These are phyloP conservation scores for Mucor mucedo DNA, from an alignment of 371 early-diverging fungal species.

Conservation along the genomic window DNA sequence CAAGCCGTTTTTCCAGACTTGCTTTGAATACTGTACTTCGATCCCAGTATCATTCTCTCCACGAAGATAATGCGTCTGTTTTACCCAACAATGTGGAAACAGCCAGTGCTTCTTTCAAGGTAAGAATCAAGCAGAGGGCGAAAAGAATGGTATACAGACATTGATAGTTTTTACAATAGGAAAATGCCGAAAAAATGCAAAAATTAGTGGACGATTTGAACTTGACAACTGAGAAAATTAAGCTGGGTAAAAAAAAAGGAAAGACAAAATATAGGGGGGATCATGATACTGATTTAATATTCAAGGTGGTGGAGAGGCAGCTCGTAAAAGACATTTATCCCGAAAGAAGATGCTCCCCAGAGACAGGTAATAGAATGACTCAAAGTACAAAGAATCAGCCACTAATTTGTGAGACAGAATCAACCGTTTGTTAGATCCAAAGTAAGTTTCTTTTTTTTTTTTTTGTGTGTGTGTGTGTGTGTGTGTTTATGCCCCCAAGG, in stretches of 20 bases:
- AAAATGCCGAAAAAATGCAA: slow-evolving; percentile 86
- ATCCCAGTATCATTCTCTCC: slow-evolving; percentile 40
- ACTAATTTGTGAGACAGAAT: slow-evolving; percentile 54
- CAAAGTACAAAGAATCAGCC: too few species aligned
- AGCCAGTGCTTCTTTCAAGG: slow-evolving; percentile 83
- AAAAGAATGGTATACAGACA: background rate
- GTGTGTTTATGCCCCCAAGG: background rate
- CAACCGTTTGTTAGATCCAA: slow-evolving; percentile 84
- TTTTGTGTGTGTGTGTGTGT: slow-evolving; percentile 16
- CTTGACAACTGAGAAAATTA: slow-evolving; percentile 71
- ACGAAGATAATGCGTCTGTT: slow-evolving; percentile 47
- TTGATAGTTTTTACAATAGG: slow-evolving; percentile 47
- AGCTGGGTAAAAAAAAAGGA: slow-evolving; percentile 62
- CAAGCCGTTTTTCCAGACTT: slow-evolving; percentile 1
- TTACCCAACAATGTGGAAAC: slow-evolving; percentile 70
- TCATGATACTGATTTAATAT: background rate
- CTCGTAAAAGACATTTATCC: slow-evolving; percentile 86
- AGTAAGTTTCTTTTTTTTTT: slow-evolving; percentile 49
- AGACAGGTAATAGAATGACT: slow-evolving; percentile 68
- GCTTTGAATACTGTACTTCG: slow-evolving; percentile 10
- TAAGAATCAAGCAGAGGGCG: slow-evolving; percentile 26
- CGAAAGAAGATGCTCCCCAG: slow-evolving; percentile 94
- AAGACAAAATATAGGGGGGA: background rate
- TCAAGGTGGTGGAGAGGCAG: slow-evolving; percentile 91
- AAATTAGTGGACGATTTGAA: slow-evolving; percentile 78